A percentile compares a stretch with the other conserved stretches of the same genome.
phyloP scores from a whole-genome alignment of 2,329 filamentous ascomycete genomes.

The Epichloe gansuensis region DNA sequence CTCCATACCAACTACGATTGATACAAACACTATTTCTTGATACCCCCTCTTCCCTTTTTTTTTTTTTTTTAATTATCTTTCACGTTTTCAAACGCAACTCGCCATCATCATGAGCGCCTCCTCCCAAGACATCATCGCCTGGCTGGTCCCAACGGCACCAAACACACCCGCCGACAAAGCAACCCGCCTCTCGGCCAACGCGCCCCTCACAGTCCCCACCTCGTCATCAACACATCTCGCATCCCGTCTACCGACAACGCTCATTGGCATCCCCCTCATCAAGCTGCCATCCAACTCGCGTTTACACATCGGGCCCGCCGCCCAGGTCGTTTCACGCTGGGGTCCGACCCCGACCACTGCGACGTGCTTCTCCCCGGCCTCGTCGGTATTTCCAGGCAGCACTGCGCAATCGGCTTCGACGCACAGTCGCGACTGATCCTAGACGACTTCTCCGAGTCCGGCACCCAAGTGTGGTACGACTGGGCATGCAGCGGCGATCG shows the following conservation, averaged over 20 bases:
- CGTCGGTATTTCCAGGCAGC: conserved; percentile 22
- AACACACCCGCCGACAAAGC: conserved; percentile 22
- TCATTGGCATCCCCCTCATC: conserved; percentile 7
- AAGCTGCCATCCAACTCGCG: conserved; percentile 22
- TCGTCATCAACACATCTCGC: conserved; percentile 15
- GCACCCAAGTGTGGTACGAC: conserved; percentile 31
- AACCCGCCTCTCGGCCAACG: conserved; percentile 20
- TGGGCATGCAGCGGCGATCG: conserved; percentile 27
- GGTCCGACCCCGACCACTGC: conserved; percentile 23
- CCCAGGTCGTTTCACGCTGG: conserved; percentile 25
- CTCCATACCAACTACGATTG: no score
- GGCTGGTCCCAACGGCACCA: conserved; percentile 26
- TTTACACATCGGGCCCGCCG: conserved; percentile 22
- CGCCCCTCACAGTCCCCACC: conserved; percentile 13
- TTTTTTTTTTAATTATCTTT: no score
- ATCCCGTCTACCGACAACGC: conserved; percentile 17
- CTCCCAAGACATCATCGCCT: conserved; percentile 24
- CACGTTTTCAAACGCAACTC: no score
- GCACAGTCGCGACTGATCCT: conserved; percentile 25
- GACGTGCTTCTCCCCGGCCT: conserved; percentile 25
- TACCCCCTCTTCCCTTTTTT: no score
- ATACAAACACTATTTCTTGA: no score
- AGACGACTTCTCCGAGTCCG: conserved; percentile 24
- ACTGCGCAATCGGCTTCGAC: conserved; percentile 29
- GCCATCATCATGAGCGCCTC: conserved; percentile 10